Conservation (phyloP, 257 asterid genomes). For the Dorcoceras hygrometricum region DNA sequence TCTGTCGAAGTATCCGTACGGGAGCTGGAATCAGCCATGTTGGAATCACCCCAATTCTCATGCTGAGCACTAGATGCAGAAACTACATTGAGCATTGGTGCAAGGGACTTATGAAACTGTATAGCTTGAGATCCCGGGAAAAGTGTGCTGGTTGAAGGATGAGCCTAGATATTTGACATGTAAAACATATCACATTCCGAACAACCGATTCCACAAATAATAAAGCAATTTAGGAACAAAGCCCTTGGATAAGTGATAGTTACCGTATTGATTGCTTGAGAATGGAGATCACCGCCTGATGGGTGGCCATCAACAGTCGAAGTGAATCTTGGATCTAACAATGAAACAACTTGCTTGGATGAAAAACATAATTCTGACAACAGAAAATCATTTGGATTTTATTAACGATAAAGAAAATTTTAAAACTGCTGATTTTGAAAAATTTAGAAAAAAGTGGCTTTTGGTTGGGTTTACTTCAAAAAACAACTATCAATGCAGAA, state of each 20-base stretch:
- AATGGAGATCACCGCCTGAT: slow-evolving; percentile 44
- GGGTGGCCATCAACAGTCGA: slow-evolving; percentile 44
- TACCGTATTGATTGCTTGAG: slow-evolving; percentile 56
- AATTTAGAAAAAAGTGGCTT: not conserved
- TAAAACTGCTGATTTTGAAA: not conserved
- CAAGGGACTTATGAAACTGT: slow-evolving; percentile 37
- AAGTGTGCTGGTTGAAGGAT: slow-evolving; percentile 37
- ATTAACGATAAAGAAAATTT: slow-evolving; percentile 2
- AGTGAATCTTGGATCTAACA: slow-evolving; percentile 45
- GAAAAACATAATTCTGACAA: slow-evolving; percentile 15
- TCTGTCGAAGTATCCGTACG: slow-evolving; percentile 83
- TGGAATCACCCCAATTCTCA: slow-evolving; percentile 93
- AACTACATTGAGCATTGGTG: slow-evolving; percentile 34
- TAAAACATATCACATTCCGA: slow-evolving; percentile 18
- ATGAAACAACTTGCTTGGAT: slow-evolving; percentile 27
- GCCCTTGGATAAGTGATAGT: slow-evolving; percentile 12
- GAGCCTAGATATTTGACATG: slow-evolving; percentile 34
- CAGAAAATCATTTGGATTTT: slow-evolving; percentile 3
- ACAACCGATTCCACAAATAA: slow-evolving; percentile 2
- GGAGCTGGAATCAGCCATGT: slow-evolving; percentile 77
- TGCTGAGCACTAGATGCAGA: slow-evolving; percentile 44
- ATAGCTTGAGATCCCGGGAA: slow-evolving; percentile 42
- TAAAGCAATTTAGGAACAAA: not conserved
- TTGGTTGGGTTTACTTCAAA: not conserved
- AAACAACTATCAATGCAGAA: not conserved